A percentile compares a stretch with the other conserved stretches of the same genome.
These are phyloP conservation scores for Lipomyces japonicus DNA, from an alignment of 805 yeast species.

Conservation along the genomic window DNA sequence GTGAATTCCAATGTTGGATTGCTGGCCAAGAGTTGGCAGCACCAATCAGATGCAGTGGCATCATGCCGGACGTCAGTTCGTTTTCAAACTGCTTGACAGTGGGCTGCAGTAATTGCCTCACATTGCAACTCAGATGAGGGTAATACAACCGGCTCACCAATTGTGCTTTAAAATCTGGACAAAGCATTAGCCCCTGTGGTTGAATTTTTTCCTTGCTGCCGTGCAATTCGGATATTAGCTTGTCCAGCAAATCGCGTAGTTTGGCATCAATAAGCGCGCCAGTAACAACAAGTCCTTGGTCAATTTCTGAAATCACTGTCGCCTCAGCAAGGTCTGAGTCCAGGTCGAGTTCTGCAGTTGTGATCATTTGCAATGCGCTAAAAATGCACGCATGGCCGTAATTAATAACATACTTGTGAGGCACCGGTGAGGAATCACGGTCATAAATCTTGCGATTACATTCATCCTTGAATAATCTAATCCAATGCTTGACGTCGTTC, in stretches of 20 bases:
- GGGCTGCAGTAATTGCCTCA: neutral
- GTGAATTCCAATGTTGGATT: constrained; percentile 27
- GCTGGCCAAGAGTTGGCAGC: constrained; percentile 25
- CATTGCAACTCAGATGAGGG: too few species aligned
- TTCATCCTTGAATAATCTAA: neutral
- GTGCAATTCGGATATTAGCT: too few species aligned
- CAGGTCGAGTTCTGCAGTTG: neutral
- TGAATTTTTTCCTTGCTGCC: too few species aligned
- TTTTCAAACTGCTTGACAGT: neutral
- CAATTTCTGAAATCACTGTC: neutral
- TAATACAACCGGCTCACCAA: too few species aligned
- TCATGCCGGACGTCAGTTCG: neutral
- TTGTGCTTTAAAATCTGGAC: too few species aligned
- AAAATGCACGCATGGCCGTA: constrained; percentile 13
- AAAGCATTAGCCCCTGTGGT: too few species aligned
- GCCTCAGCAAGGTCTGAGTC: neutral
- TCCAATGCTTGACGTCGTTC: too few species aligned
- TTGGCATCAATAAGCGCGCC: constrained; percentile 2
- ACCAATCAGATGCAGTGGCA: constrained; percentile 11
- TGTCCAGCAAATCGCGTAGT: too few species aligned
- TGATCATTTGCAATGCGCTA: constrained; percentile 1
- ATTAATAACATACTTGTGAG: constrained; percentile 1
- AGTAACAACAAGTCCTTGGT: constrained; percentile 11
- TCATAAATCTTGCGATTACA: constrained; percentile 10
- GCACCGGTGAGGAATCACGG: constrained; percentile 12